A percentile compares a stretch with the other conserved stretches of the same genome.
Evolutionary conservation across 2,329 filamentous ascomycete genomes (phyloP).

Genomic region (Pezicula neosporulosa): DNA sequence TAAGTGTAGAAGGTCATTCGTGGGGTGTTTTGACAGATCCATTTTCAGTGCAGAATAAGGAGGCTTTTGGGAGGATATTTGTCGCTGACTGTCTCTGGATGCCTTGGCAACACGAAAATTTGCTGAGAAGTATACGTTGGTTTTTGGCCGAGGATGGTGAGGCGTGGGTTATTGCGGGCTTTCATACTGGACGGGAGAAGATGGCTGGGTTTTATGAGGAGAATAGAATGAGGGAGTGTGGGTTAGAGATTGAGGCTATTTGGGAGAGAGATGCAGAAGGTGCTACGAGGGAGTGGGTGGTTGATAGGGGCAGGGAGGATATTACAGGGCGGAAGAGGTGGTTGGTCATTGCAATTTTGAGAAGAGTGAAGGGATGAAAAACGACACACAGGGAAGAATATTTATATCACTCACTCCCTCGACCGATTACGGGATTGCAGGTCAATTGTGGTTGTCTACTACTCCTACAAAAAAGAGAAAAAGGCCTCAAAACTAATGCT

Average conservation of each 20-base stretch:
- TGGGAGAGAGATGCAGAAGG: slow-evolving; percentile 69
- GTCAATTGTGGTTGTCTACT: too few species aligned
- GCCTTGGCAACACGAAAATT: slow-evolving; percentile 66
- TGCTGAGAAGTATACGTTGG: slow-evolving; percentile 58
- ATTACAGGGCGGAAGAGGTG: slow-evolving; percentile 63
- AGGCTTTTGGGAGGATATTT: slow-evolving; percentile 58
- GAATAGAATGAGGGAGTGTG: slow-evolving; percentile 40
- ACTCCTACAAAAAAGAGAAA: too few species aligned
- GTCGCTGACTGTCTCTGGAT: slow-evolving; percentile 76
- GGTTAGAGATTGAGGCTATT: slow-evolving; percentile 60
- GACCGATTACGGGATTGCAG: too few species aligned
- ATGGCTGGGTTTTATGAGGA: slow-evolving; percentile 62
- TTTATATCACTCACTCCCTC: too few species aligned
- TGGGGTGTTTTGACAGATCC: slow-evolving; percentile 52
- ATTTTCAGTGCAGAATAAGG: slow-evolving; percentile 25
- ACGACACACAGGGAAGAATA: background rate
- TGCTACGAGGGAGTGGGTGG: slow-evolving; percentile 55
- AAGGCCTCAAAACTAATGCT: too few species aligned
- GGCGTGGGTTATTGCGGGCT: slow-evolving; percentile 65
- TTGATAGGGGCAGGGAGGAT: slow-evolving; percentile 59
- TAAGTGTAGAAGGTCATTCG: slow-evolving; percentile 55
- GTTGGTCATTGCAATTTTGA: slow-evolving; percentile 59
- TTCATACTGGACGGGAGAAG: slow-evolving; percentile 67
- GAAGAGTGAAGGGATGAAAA: slow-evolving; percentile 11
- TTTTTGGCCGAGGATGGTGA: slow-evolving; percentile 50